phyloP scores from a whole-genome alignment of 345 rosid genomes.

The Chamaenerion angustifolium region DNA sequence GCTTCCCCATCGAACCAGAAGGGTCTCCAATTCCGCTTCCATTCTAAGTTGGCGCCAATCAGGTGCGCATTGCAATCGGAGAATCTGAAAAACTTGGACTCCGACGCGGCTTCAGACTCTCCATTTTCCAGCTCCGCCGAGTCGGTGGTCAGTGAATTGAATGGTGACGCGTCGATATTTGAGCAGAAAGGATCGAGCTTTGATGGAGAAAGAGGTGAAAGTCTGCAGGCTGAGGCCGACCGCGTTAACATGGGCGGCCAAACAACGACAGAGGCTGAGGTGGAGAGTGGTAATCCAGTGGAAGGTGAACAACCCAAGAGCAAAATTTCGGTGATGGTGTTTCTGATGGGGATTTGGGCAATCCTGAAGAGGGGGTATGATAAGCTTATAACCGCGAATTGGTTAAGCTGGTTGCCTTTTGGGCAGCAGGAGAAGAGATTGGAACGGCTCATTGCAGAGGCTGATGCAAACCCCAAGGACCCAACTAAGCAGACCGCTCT shows the following conservation, averaged over 20 bases:
- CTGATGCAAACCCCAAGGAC: constrained; percentile 75
- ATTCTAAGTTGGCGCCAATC: constrained; percentile 6
- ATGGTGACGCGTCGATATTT: not conserved
- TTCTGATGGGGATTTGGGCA: constrained; percentile 57
- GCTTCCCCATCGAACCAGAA: not conserved
- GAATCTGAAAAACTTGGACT: constrained; percentile 24
- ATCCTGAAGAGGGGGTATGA: constrained; percentile 30
- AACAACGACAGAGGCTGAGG: constrained; percentile 3
- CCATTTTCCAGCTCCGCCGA: constrained; percentile 3
- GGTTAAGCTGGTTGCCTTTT: constrained; percentile 70
- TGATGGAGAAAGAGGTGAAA: constrained; percentile 5
- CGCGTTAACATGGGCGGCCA: constrained; percentile 5
- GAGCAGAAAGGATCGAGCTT: constrained; percentile 6
- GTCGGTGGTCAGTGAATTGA: constrained; percentile 1
- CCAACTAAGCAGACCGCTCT: constrained; percentile 52
- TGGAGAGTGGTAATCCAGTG: constrained; percentile 11
- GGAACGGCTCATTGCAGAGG: constrained; percentile 63
- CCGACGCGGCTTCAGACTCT: constrained; percentile 15
- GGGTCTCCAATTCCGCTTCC: constrained; percentile 6
- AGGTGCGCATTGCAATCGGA: constrained; percentile 49
- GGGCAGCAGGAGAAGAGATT: constrained; percentile 60
- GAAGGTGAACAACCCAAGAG: constrained; percentile 16
- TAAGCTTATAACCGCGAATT: constrained; percentile 37
- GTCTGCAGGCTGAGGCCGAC: constrained; percentile 9
- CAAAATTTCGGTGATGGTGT: constrained; percentile 31